Evolutionary conservation across 768 basidiomycete species (phyloP), one percentile per base, ranked within the genome.

Genomic region (Ramaria sp.): DNA sequence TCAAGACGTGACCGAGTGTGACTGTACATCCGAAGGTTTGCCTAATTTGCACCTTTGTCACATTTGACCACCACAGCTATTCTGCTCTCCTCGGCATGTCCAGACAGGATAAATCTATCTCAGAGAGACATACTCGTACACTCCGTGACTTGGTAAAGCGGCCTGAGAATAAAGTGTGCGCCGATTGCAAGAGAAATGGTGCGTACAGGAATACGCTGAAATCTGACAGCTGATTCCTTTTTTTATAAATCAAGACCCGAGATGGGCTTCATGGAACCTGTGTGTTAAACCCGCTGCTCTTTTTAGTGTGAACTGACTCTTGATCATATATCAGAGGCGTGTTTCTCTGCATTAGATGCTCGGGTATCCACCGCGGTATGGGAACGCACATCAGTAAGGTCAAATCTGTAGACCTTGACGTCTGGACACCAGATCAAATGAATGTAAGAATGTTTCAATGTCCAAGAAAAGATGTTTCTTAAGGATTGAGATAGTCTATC

Each of bases 231-330:
- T 51, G 24, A 42, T 43, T 33, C n/a, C 53, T 55, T 46, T 49
- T 58, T 60, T 41, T 24, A 51, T 13, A 19, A 48, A n/a, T 31
- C 15, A 62, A 96, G 94, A 98, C 76, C 91, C 95, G 45, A 79
- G 95, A 63, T 99, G 95, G 95, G 95, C 95, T 43, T 92, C 91
- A 7, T 96, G 93, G 88, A 98, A 97, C 69, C 71, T 97, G 88
- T 91, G 66, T 62, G 83, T 65, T 34, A 6, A 48, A 33, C 30
- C 17, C 5, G 7, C 19, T 27, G n/a, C 24, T 5, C 33, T 24
- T 48, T 15, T 30, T 34, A 19, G 52, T 2, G 9, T 12, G 38
- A 24, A 54, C 55, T 52, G 50, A 43, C 37, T 19, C 42, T 30
- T 22, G 31, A 55, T 53, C 39, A 1, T 9, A 37, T 50, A 56